phyloP scores from a whole-genome alignment of 2,329 filamentous ascomycete species.

The Phialemonium atrogriseum region DNA sequence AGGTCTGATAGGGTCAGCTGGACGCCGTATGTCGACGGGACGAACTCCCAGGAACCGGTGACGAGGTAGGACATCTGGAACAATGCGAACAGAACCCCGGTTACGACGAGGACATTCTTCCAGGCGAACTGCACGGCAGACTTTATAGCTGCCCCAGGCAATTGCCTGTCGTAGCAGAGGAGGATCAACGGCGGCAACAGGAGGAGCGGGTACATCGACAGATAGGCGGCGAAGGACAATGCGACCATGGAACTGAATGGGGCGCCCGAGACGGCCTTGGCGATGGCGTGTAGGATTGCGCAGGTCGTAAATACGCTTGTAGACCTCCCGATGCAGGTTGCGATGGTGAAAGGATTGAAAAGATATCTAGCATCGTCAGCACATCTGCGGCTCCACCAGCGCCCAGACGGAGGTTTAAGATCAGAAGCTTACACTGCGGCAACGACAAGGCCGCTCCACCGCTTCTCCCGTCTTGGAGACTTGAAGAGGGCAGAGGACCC shows the following conservation, averaged over 20 bases:
- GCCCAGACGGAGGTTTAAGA: neutral
- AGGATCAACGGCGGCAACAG: slow-evolving; percentile 76
- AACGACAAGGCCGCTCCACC: slow-evolving; percentile 66
- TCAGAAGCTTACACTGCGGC: slow-evolving; percentile 61
- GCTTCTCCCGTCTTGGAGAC: slow-evolving; percentile 68
- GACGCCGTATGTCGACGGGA: slow-evolving; percentile 84
- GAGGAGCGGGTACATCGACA: slow-evolving; percentile 85
- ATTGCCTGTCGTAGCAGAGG: slow-evolving; percentile 65
- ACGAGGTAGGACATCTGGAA: slow-evolving; percentile 65
- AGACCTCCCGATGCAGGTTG: slow-evolving; percentile 82
- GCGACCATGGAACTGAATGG: slow-evolving; percentile 73
- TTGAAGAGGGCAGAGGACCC: slow-evolving; percentile 65
- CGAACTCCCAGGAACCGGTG: slow-evolving; percentile 78
- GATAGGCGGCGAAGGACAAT: slow-evolving; percentile 78
- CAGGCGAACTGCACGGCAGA: slow-evolving; percentile 42
- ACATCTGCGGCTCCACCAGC: neutral
- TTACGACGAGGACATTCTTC: slow-evolving; percentile 44
- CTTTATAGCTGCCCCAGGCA: slow-evolving; percentile 21
- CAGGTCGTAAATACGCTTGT: slow-evolving; percentile 85
- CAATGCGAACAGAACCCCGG: slow-evolving; percentile 48
- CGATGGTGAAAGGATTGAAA: slow-evolving; percentile 90
- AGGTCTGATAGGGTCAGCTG: slow-evolving; percentile 86
- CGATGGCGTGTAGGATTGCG: slow-evolving; percentile 75
- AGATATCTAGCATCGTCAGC: slow-evolving; percentile 54
- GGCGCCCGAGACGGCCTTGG: slow-evolving; percentile 68